phyloP scores from a whole-genome alignment of 2,329 filamentous ascomycete species.

The Orbilia quercus region DNA sequence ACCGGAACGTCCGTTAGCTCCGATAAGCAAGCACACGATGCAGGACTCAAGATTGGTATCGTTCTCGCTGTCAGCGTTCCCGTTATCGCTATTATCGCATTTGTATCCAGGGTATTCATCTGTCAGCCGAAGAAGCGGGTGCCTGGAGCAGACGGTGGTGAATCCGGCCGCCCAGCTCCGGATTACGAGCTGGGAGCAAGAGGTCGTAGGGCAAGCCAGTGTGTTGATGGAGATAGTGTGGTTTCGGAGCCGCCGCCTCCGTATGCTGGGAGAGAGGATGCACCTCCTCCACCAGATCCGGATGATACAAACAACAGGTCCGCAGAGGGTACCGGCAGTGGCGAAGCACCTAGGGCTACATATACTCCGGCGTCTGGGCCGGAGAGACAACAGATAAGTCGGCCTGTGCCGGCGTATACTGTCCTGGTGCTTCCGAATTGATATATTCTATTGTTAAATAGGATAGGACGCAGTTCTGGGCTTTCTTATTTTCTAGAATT shows the following conservation, averaged over 20 bases:
- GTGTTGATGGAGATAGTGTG: conserved; percentile 25
- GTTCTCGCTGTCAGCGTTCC: conserved; percentile 21
- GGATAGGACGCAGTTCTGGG: too few relatives aligned
- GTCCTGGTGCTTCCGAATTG: too few relatives aligned
- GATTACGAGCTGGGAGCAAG: background rate
- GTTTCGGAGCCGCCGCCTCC: conserved; percentile 20
- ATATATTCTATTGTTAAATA: too few relatives aligned
- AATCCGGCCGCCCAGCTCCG: background rate
- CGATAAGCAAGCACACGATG: background rate
- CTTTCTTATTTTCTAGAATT: too few relatives aligned
- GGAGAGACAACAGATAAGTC: too few relatives aligned
- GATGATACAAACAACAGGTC: too few relatives aligned
- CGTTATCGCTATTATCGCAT: conserved; percentile 10
- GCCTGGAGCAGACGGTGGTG: background rate
- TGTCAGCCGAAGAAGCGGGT: background rate
- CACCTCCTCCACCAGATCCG: background rate
- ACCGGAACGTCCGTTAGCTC: background rate
- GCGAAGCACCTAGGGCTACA: too few relatives aligned
- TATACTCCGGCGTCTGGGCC: too few relatives aligned
- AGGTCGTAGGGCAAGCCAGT: background rate
- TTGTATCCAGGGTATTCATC: conserved; percentile 18
- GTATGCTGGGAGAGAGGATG: background rate
- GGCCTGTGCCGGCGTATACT: too few relatives aligned
- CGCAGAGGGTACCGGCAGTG: too few relatives aligned
- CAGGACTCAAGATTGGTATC: conserved; percentile 26